A percentile compares a stretch with the other conserved stretches of the same genome.
phyloP scores from a whole-genome alignment of 306 rosid species.

The Fagus sylvatica region DNA sequence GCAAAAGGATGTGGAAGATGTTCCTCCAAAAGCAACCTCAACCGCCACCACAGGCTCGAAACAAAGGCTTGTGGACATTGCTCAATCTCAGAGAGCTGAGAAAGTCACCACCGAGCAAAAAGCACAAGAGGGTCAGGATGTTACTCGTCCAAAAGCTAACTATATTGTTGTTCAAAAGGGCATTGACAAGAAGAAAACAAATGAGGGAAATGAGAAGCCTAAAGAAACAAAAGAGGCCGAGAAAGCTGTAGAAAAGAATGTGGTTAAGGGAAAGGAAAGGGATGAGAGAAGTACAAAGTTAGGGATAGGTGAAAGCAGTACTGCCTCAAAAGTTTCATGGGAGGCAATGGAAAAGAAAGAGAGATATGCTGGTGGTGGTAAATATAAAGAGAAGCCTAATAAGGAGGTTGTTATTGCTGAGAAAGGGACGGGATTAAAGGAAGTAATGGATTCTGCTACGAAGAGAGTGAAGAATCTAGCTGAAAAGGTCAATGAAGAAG shows the following conservation, averaged over 20 bases:
- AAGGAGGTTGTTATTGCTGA: conserved; percentile 5
- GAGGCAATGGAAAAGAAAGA: conserved; percentile 19
- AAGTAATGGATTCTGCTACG: conserved; percentile 23
- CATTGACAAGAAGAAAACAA: neutral
- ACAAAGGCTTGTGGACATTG: conserved; percentile 18
- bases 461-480: conserved; percentile 26
- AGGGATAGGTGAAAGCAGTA: conserved; percentile 1
- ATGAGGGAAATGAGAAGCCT: conserved; percentile 1
- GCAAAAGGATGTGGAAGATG: conserved; percentile 9
- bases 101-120: neutral
- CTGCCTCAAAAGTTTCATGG: conserved; percentile 12
- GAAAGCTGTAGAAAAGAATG: conserved; percentile 17
- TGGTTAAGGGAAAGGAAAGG: conserved; percentile 18
- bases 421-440: conserved; percentile 26
- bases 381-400: conserved; percentile 1
- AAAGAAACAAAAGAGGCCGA: conserved; percentile 1
- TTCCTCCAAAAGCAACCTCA: neutral
- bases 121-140: conserved; percentile 23
- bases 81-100: neutral
- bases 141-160: conserved; percentile 18
- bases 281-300: conserved; percentile 19
- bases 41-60: neutral
- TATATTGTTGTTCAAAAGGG: no score
- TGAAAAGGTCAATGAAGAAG: conserved; percentile 33
- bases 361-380: neutral